Evolutionary conservation across 2,329 filamentous ascomycete species (phyloP).

Genomic region (Elsinoe australis): DNA sequence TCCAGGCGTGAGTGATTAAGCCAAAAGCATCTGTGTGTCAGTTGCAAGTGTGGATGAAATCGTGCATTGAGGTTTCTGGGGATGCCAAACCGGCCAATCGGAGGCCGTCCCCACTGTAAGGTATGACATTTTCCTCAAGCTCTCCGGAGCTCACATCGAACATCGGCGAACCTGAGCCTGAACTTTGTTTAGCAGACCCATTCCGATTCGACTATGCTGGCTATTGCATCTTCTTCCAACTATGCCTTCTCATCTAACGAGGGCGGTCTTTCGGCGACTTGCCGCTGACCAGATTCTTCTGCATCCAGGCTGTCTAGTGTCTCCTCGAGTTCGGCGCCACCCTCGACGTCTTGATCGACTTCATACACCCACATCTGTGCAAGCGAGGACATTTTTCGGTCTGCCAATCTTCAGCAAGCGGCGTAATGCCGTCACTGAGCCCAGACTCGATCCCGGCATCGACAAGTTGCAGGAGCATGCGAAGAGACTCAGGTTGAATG

Average conservation of each 20-base stretch:
- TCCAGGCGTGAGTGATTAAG: not conserved
- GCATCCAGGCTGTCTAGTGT: constrained; percentile 36
- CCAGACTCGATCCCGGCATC: constrained; percentile 62
- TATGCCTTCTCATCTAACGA: constrained; percentile 55
- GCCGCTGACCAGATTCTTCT: constrained; percentile 45
- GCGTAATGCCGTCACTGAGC: constrained; percentile 49
- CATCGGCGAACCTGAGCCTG: no score
- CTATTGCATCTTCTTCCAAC: not conserved
- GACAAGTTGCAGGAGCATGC: constrained; percentile 62
- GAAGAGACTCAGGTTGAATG: constrained; percentile 53
- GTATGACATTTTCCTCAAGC: constrained; percentile 9
- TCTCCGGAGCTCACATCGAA: not conserved
- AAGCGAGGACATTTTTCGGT: constrained; percentile 54
- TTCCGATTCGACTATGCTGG: not conserved
- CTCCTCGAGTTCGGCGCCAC: not conserved
- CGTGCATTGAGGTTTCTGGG: constrained; percentile 5
- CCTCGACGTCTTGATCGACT: no score
- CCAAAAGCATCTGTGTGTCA: not conserved
- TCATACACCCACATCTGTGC: no score
- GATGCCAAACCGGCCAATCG: constrained; percentile 1
- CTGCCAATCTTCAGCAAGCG: constrained; percentile 50
- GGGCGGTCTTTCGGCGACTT: constrained; percentile 52
- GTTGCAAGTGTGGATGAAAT: not conserved
- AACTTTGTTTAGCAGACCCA: no score
- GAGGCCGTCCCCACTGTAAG: not conserved